Evolutionary conservation across 78 protist genomes (phyloP).

Genomic region (Dictyostelium firmibasis): DNA sequence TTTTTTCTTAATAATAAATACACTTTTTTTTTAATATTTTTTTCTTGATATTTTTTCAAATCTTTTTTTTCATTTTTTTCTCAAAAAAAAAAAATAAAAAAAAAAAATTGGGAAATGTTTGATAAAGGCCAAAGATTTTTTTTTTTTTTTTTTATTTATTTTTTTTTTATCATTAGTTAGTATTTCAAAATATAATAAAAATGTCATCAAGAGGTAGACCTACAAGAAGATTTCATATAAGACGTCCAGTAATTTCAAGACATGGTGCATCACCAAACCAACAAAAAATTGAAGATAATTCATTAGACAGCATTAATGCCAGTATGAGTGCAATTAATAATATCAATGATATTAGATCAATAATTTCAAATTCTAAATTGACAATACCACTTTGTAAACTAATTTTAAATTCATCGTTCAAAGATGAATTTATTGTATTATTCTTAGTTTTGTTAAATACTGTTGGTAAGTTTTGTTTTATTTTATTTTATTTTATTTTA

Average conservation of each 20-base stretch:
- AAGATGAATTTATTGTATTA: constrained; percentile 41
- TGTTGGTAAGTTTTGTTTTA: constrained; percentile 15
- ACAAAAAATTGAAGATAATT: neutral
- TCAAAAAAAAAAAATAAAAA: too few species aligned
- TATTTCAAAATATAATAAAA: neutral
- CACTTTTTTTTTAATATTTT: too few species aligned
- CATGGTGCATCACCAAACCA: neutral
- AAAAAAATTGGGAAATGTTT: too few species aligned
- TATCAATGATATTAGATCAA: constrained; percentile 27
- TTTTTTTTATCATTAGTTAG: neutral
- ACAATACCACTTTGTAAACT: neutral
- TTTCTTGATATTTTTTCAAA: too few species aligned
- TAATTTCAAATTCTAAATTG: constrained; percentile 10
- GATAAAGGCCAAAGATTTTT: too few species aligned
- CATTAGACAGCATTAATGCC: neutral
- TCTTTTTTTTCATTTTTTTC: too few species aligned
- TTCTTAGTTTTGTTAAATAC: constrained; percentile 42
- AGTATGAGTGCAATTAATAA: neutral
- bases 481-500: neutral
- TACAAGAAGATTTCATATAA: too few species aligned
- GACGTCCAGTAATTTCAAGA: too few species aligned
- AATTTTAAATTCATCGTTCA: constrained; percentile 19
- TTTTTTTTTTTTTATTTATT: neutral
- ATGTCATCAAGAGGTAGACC: neutral
- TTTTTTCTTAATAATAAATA: too few species aligned